Conservation (phyloP, 1,139 yeast genomes). For the Meyerozyma guilliermondii region DNA sequence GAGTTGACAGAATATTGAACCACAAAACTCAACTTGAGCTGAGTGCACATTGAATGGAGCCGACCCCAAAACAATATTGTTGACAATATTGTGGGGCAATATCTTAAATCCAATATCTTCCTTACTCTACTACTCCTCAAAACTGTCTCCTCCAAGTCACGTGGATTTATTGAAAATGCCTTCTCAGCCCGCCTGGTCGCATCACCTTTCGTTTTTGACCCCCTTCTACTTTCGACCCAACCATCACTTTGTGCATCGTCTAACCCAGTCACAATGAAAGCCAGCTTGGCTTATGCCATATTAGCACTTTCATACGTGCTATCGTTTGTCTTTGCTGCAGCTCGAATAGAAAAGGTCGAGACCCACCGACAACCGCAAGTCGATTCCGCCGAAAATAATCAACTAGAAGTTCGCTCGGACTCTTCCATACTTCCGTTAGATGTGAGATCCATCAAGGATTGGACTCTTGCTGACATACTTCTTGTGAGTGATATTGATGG, state of each 20-base stretch:
- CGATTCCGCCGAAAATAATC: background rate
- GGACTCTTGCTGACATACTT: slow-evolving; percentile 56
- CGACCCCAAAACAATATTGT: too few species aligned
- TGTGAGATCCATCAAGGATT: slow-evolving; percentile 43
- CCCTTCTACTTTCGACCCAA: background rate
- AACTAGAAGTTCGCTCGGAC: background rate
- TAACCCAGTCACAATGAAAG: background rate
- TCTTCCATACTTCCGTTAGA: slow-evolving; percentile 28
- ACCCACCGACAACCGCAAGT: background rate
- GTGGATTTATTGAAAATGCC: background rate
- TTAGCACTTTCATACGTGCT: background rate
- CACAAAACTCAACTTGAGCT: too few species aligned
- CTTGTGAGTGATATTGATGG: slow-evolving; percentile 87
- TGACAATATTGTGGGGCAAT: too few species aligned
- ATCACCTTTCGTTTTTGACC: background rate
- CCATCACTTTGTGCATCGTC: background rate
- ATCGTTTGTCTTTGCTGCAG: background rate
- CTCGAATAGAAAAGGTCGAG: background rate
- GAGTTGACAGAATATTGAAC: too few species aligned
- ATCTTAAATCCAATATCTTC: too few species aligned
- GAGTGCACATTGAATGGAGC: too few species aligned
- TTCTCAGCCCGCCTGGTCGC: background rate
- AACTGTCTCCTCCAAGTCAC: background rate
- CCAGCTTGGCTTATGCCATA: background rate
- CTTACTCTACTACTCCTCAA: too few species aligned